Evolutionary conservation across 2,329 filamentous ascomycete genomes (phyloP).

Genomic region (Paracorniculantispora psalliotae): DNA sequence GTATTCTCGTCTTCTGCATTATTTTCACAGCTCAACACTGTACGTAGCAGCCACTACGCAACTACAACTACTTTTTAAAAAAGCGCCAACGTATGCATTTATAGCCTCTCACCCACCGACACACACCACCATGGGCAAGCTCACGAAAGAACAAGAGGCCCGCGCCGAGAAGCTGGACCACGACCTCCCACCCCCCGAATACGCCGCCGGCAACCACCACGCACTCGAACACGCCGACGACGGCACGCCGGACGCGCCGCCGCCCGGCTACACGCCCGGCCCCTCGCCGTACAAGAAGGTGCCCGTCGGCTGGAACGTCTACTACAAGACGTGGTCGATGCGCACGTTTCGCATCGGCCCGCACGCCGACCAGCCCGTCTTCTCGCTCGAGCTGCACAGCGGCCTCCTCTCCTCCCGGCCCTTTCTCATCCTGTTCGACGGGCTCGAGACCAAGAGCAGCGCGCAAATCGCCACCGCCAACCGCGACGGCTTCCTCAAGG

Average conservation of each 20-base stretch:
- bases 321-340: conserved; percentile 6
- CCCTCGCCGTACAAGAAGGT: conserved; percentile 4
- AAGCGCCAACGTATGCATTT: neutral
- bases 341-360: neutral
- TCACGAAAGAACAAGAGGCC: conserved; percentile 5
- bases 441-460: neutral
- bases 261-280: conserved; percentile 7
- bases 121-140: conserved; percentile 5
- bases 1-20: neutral
- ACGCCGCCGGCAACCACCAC: neutral
- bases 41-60: too few relatives aligned
- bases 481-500: conserved; percentile 8
- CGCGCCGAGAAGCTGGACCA: neutral
- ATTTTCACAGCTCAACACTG: too few relatives aligned
- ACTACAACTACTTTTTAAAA: neutral
- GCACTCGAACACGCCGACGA: neutral
- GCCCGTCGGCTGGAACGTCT: conserved; percentile 10
- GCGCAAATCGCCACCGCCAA: conserved; percentile 4
- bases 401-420: conserved; percentile 2
- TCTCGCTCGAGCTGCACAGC: conserved; percentile 3
- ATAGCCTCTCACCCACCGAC: neutral
- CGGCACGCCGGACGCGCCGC: neutral
- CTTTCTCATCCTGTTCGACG: conserved; percentile 13
- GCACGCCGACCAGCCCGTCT: conserved; percentile 8
- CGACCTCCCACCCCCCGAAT: neutral